Base-by-base conservation (phyloP, 2,329 filamentous ascomycete genomes). In the Colletotrichum graminicola region DNA sequence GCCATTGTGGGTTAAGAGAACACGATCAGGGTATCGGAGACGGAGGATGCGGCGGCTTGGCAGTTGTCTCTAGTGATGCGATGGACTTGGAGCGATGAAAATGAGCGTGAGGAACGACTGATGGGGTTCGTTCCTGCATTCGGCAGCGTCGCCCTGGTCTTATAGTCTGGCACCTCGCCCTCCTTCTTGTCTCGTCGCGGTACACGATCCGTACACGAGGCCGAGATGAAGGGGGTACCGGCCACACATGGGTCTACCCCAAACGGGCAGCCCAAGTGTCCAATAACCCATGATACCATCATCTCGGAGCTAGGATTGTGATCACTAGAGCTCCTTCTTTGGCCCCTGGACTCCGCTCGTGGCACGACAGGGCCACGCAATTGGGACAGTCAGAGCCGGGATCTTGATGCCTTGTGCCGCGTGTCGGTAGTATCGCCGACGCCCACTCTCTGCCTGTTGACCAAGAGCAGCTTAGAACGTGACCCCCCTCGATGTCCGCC, bases 231-330 rank as follows among this genome's bases (percentile, higher is more conserved):
- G 45, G 45, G 45, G 60, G 45, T 47, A 26, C 16, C 34, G 32
- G 34, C 23, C 34, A 66, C 29, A n/a, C n/a, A n/a, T n/a, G n/a
- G 69, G 45, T 47, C 47, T 32, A 47, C 8, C n/a, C 21, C 16
- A 47, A 55, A 12, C 52, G 21, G 43, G 41, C 2, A 14, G 47
- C n/a, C 23, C 32, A 36, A 16, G 39, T 8, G 62, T 26, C 21
- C 65, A 63, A 72, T 72, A 39, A 55, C 41, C 41, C 51, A 56
- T 65, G 32, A 47, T 21, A 32, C n/a, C 45, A 56, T 64, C 69
- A 69, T 64, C 39, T 64, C 65, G 64, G 68, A 47, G 57, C 43
- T 34, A 55, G 21, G 39, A 8, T 36, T 34, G 32, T 43, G n/a
- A 45, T 45, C 14, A 32, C 36, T 63, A 21, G 26, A 63, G 21